Evolutionary conservation across 257 asterid genomes (phyloP).

Genomic region (Osmanthus fragrans): DNA sequence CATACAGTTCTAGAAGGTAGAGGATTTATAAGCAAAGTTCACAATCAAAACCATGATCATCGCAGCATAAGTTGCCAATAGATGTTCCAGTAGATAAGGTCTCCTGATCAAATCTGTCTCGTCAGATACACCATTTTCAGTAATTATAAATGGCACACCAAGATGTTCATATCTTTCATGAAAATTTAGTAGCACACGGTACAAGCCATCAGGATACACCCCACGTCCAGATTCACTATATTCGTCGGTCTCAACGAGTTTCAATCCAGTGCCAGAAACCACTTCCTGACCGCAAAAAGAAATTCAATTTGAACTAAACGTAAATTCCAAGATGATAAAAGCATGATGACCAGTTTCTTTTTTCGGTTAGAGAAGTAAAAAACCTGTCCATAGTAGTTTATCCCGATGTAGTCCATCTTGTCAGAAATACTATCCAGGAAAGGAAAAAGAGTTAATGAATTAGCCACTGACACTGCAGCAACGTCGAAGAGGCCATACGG

Average conservation of each 20-base stretch:
- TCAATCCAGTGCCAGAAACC: slow-evolving; percentile 75
- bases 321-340: neutral
- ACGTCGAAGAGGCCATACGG: slow-evolving; percentile 89
- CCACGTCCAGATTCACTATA: slow-evolving; percentile 99
- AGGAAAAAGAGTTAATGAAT: slow-evolving; percentile 62
- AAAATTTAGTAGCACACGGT: slow-evolving; percentile 68
- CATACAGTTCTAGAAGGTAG: neutral
- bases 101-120: slow-evolving; percentile 85
- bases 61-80: slow-evolving; percentile 80
- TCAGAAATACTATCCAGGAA: slow-evolving; percentile 72
- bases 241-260: slow-evolving; percentile 80
- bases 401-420: slow-evolving; percentile 87
- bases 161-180: slow-evolving; percentile 88
- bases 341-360: neutral
- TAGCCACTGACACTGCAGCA: slow-evolving; percentile 74
- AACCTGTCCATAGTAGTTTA: slow-evolving; percentile 98
- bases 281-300: slow-evolving; percentile 66
- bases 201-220: slow-evolving; percentile 93
- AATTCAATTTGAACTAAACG: slow-evolving; percentile 17
- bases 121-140: slow-evolving; percentile 89
- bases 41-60: slow-evolving; percentile 60
- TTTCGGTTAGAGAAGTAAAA: neutral
- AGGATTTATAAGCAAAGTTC: slow-evolving; percentile 8
- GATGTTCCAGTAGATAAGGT: slow-evolving; percentile 89
- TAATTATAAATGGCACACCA: slow-evolving; percentile 61